Percentiles rank a stretch among this genome's conserved stretches.
Evolutionary conservation across 805 yeast species (phyloP).

Genomic region (Ogataea kodamae): DNA sequence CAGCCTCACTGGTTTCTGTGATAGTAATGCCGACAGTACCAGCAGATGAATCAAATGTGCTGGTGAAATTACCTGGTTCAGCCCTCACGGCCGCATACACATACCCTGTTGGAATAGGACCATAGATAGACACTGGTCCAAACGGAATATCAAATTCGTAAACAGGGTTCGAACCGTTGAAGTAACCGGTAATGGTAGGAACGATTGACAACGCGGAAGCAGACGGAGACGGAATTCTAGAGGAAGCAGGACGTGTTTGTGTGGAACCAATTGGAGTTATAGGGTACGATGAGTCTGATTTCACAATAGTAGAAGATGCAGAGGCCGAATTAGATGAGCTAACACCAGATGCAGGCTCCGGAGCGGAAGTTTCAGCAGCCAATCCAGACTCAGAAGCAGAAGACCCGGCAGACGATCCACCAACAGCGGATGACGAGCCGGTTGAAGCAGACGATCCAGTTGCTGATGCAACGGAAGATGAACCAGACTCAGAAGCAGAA

Average conservation of each 20-base stretch:
- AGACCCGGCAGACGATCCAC: background rate
- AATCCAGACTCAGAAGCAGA: background rate
- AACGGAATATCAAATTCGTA: conserved; percentile 3
- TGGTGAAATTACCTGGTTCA: conserved; percentile 1
- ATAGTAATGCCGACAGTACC: conserved; percentile 1
- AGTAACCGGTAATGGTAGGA: conserved; percentile 3
- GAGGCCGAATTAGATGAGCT: background rate
- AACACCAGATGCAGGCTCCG: background rate
- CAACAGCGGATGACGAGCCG: background rate
- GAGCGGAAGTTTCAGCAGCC: too few relatives aligned
- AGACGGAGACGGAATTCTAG: background rate
- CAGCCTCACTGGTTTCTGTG: conserved; percentile 1
- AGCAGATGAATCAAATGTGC: background rate
- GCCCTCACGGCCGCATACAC: background rate
- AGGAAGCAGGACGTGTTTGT: background rate
- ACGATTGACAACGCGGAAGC: background rate
- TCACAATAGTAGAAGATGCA: background rate
- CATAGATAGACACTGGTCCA: conserved; percentile 3
- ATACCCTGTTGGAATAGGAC: conserved; percentile 2
- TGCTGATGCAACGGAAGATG: background rate
- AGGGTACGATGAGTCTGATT: background rate
- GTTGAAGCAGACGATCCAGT: background rate
- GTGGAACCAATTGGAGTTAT: background rate
- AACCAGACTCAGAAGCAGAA: background rate
- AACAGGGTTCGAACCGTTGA: background rate